Percentiles rank a stretch among this genome's conserved stretches.
These are phyloP conservation scores for Henckelia pumila DNA, from an alignment of 257 asterid species.

Conservation along the genomic window DNA sequence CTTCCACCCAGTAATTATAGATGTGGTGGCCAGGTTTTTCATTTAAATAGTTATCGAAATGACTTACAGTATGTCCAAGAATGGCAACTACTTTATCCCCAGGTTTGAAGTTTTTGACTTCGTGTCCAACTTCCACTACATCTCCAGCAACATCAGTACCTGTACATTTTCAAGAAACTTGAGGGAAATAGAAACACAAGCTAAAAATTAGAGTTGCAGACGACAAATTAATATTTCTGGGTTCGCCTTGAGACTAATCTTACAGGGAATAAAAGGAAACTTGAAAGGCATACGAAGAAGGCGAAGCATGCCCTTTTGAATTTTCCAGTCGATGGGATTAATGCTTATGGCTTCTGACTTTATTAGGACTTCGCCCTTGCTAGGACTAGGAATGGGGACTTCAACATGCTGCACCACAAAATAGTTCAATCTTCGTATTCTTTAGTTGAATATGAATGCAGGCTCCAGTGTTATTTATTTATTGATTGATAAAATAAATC, in stretches of 20 bases:
- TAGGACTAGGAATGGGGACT: conserved; percentile 42
- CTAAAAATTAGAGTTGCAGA: neutral
- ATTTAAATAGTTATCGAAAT: neutral
- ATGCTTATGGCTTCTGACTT: conserved; percentile 42
- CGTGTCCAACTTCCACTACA: conserved; percentile 35
- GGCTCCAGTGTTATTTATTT: too few species aligned
- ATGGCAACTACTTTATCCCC: conserved; percentile 42
- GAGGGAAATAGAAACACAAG: neutral
- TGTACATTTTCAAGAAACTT: neutral
- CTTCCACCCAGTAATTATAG: too few species aligned
- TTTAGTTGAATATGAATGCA: too few species aligned
- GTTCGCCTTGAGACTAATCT: neutral
- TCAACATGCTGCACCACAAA: conserved; percentile 40
- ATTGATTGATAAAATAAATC: too few species aligned
- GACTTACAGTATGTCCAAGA: conserved; percentile 22
- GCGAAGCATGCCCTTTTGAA: conserved; percentile 39
- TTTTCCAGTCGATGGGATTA: conserved; percentile 50
- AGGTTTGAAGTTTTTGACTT: conserved; percentile 30
- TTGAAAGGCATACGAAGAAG: conserved; percentile 32
- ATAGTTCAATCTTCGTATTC: too few species aligned
- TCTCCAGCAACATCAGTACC: conserved; percentile 39
- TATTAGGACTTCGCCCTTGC: conserved; percentile 40
- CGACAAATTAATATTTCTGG: neutral
- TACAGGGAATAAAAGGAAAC: conserved; percentile 42
- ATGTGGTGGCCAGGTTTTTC: too few species aligned